phyloP scores from a whole-genome alignment of 148 eudicot genomes.

The Chenopodium berlandieri region DNA sequence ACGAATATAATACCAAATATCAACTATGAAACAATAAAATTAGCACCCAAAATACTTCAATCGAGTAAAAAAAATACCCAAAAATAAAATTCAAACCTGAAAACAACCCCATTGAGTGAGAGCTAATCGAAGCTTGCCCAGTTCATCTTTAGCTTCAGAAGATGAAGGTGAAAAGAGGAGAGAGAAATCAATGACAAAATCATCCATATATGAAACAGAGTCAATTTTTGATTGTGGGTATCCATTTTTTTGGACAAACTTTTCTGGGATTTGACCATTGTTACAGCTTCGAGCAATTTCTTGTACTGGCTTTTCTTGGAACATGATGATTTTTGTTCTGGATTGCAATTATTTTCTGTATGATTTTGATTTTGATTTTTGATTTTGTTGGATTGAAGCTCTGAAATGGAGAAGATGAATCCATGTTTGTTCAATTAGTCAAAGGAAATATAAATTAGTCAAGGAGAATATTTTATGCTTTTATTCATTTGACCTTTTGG shows the following conservation, averaged over 20 bases:
- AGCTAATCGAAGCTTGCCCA: conserved; percentile 27
- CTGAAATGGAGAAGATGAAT: neutral
- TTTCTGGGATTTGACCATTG: conserved; percentile 28
- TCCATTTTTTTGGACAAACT: conserved; percentile 18
- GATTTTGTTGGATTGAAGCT: neutral
- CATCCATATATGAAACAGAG: conserved; percentile 25
- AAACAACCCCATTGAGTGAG: conserved; percentile 40
- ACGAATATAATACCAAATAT: too few relatives aligned
- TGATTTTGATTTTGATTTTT: neutral
- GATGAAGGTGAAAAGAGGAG: conserved; percentile 22
- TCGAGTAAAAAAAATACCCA: neutral
- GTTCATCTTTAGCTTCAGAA: conserved; percentile 10
- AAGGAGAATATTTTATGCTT: neutral
- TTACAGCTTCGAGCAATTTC: conserved; percentile 22
- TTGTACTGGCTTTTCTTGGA: conserved; percentile 30
- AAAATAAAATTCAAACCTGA: conserved; percentile 20
- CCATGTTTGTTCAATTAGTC: neutral
- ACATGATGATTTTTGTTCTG: neutral
- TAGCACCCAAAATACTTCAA: neutral
- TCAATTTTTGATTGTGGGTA: conserved; percentile 15
- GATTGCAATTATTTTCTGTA: neutral
- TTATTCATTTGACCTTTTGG: neutral
- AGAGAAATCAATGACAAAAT: conserved; percentile 27
- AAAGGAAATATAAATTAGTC: neutral
- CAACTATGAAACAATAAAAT: neutral